Percentiles rank a stretch among this genome's conserved stretches.
Evolutionary conservation across 2,329 filamentous ascomycete genomes (phyloP).

Genomic region (Talaromyces sp.): DNA sequence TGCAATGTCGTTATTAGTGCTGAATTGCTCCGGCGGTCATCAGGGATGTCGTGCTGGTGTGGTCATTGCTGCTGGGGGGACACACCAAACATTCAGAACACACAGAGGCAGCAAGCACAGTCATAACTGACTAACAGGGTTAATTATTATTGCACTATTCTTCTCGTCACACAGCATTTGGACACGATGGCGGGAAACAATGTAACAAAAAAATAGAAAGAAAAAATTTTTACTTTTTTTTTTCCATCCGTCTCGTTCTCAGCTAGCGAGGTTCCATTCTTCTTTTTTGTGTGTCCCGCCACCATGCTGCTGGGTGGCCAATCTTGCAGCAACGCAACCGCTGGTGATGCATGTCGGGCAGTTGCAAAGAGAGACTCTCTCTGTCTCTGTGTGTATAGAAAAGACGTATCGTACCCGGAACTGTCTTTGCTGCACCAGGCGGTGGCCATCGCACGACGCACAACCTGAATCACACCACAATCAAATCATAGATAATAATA

Average conservation of each 20-base stretch:
- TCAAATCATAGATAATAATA: neutral
- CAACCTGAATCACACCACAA: neutral
- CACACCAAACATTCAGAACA: no score
- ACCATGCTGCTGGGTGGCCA: neutral
- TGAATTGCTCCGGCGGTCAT: neutral
- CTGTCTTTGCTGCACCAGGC: neutral
- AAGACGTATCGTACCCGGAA: neutral
- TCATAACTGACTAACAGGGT: neutral
- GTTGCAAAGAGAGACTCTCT: neutral
- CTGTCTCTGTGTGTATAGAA: no score
- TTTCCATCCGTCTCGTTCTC: neutral
- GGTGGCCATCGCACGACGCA: neutral
- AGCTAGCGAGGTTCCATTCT: neutral
- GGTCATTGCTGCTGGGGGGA: neutral
- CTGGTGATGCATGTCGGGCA: neutral
- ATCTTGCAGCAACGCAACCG: neutral
- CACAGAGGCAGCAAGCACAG: no score
- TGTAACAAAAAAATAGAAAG: constrained; percentile 8
- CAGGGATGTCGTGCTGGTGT: neutral
- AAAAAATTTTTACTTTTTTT: neutral
- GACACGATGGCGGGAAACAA: neutral
- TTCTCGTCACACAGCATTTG: neutral
- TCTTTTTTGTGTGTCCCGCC: neutral
- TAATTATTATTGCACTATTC: no score
- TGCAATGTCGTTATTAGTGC: neutral